Evolutionary conservation across 495 filamentous ascomycete species (phyloP), one percentile per base, ranked within the genome.

Genomic region (Aspergillus cavernicola): DNA sequence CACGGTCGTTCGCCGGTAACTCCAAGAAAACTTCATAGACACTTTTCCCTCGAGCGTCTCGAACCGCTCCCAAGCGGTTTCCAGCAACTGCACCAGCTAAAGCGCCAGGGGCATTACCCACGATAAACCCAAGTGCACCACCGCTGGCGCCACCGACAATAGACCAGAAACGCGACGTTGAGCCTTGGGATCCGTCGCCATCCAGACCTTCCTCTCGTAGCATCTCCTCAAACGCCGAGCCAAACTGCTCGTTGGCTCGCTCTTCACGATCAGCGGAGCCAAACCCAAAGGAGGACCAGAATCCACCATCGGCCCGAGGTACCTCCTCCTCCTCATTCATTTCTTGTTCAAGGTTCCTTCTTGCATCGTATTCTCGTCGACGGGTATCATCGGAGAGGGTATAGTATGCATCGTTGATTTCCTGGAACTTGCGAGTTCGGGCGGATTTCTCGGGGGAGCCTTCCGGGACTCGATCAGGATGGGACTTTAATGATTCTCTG

Each of bases 391-490:
- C 91, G 0, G 86, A 91, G 35, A 98, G 87, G 19, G 91, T 95
- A 66, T 91, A 98, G 78, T 98, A 98, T 61, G 93, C 93, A 68
- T 97, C 93, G 74, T 96, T 98, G 62, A 98, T 88, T 53, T 89
- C 82, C 68, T 98, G 93, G 76, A 98, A 98, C 66, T 87, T 86
- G 59, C 85, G 84, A 6, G 93, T 98, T 56, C 92, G 85, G 2
- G 77, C 70, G n/a, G 82, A 62, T 48, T 92, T 86, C 58, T 96
- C 90, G 46, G 92, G 88, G 19, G 90, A 90, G 69, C 91, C 85
- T 60, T 81, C 72, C 35, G 92, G 80, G 47, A 97, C 89, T 44
- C 93, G 86, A 68, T 98, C 93, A 3, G 93, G 93, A 72, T 98
- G 93, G 55, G 87, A 88, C 69, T 92, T 93, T 20, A 98, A 81